Percentiles rank a stretch among this genome's conserved stretches.
Conservation (phyloP, 2,329 filamentous ascomycete species). For the Xylaria sp. region DNA sequence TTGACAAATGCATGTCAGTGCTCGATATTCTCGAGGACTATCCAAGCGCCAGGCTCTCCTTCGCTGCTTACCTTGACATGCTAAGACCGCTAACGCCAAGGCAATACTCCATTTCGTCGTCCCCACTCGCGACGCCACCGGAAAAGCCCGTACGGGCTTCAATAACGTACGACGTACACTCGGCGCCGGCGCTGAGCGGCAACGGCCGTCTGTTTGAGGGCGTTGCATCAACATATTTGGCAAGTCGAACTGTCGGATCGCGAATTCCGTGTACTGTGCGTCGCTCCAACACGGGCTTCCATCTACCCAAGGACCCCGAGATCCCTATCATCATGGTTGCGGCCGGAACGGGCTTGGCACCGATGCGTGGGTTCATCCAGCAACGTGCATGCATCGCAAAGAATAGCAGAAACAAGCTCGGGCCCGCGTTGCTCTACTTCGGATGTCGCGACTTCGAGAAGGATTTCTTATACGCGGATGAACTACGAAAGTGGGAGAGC, state of each 20-base stretch:
- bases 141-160: conserved; percentile 8
- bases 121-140: conserved; percentile 23
- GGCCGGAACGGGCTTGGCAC: conserved; percentile 29
- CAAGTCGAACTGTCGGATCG: conserved; percentile 2
- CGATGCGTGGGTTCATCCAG: conserved; percentile 35
- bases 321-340: conserved; percentile 33
- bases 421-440: conserved; percentile 65
- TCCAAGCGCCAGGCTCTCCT: conserved; percentile 54
- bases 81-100: conserved; percentile 71
- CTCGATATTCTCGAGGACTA: conserved; percentile 46
- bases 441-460: conserved; percentile 52
- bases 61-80: conserved; percentile 60
- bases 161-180: conserved; percentile 35
- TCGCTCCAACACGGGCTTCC: conserved; percentile 29
- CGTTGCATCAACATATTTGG: conserved; percentile 31
- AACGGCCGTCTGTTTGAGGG: conserved; percentile 26
- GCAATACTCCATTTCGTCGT: conserved; percentile 57
- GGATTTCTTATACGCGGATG: conserved; percentile 69
- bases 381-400: conserved; percentile 29
- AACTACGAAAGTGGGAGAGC: conserved; percentile 67
- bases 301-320: conserved; percentile 22
- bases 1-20: conserved; percentile 58
- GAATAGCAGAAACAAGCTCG: conserved; percentile 11
- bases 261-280: conserved; percentile 27
- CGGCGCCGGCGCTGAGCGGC: conserved; percentile 28